phyloP scores from a whole-genome alignment of 257 asterid species.

The Gentiana straminea region DNA sequence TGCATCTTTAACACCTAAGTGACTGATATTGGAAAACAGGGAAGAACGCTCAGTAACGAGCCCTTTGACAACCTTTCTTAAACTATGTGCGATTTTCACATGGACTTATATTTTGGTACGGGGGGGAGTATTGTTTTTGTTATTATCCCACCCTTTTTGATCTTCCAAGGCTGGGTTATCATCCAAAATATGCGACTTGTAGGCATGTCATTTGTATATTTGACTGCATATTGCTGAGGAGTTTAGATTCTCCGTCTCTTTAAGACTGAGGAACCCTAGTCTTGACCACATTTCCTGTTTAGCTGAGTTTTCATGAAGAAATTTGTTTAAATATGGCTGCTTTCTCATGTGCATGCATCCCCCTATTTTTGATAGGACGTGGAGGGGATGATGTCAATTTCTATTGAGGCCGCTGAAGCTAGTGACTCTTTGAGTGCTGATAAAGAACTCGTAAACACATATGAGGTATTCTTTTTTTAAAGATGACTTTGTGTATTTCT shows the following conservation, averaged over 20 bases:
- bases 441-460: slow-evolving; percentile 84
- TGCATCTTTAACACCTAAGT: no score
- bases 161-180: no score
- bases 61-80: no score
- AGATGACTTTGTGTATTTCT: neutral
- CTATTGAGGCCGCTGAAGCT: slow-evolving; percentile 88
- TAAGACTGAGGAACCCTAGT: neutral
- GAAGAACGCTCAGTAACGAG: no score
- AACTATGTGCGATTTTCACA: no score
- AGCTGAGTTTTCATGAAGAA: no score
- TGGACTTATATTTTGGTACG: no score
- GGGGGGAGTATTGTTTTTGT: no score
- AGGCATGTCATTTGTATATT: neutral
- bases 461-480: slow-evolving; percentile 48
- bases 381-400: slow-evolving; percentile 99
- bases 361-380: slow-evolving; percentile 53
- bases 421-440: slow-evolving; percentile 80
- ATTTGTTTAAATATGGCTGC: no score
- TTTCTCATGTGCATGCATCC: neutral
- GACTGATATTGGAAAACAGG: no score
- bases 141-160: no score
- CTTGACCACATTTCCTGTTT: neutral
- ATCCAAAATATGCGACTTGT: no score
- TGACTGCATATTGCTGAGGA: slow-evolving; percentile 2
- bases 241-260: neutral